Percentiles rank a stretch among this genome's conserved stretches.
Evolutionary conservation across 164 flowering plant species (phyloP).

Genomic region (Chimonanthus salicifolius): DNA sequence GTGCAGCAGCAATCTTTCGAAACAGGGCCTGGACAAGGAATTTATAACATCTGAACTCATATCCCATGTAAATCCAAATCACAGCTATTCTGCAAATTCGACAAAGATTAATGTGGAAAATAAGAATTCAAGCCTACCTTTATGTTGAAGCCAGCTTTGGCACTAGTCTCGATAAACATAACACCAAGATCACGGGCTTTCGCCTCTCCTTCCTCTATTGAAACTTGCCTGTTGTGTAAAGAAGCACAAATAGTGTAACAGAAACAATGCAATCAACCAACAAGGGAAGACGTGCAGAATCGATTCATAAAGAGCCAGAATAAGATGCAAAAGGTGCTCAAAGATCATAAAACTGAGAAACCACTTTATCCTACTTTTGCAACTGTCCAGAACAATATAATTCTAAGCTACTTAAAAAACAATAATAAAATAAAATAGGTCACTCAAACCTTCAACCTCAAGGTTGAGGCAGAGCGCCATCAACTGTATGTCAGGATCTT

Average conservation of each 20-base stretch:
- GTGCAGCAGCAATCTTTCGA: constrained; percentile 73
- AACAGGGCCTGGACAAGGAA: constrained; percentile 52
- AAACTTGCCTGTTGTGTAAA: constrained; percentile 63
- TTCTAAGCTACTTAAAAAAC: no score
- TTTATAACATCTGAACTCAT: neutral
- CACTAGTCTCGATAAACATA: constrained; percentile 95
- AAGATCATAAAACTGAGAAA: no score
- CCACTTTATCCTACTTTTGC: no score
- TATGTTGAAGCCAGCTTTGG: constrained; percentile 90
- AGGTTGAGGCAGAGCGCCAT: no score
- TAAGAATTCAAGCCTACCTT: constrained; percentile 39
- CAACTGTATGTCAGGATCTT: no score
- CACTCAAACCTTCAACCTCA: no score
- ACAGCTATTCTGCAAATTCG: neutral
- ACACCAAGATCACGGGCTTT: constrained; percentile 81
- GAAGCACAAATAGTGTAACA: neutral
- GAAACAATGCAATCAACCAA: neutral
- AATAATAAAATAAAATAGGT: no score
- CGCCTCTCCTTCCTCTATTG: constrained; percentile 91
- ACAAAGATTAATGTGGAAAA: neutral
- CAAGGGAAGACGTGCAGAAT: neutral
- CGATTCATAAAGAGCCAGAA: no score
- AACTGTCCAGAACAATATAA: no score
- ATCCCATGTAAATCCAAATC: neutral
- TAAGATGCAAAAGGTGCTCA: no score